A percentile compares a stretch with the other conserved stretches of the same genome.
Evolutionary conservation across 768 basidiomycete genomes (phyloP).

Genomic region (Plicaturopsis crispa): DNA sequence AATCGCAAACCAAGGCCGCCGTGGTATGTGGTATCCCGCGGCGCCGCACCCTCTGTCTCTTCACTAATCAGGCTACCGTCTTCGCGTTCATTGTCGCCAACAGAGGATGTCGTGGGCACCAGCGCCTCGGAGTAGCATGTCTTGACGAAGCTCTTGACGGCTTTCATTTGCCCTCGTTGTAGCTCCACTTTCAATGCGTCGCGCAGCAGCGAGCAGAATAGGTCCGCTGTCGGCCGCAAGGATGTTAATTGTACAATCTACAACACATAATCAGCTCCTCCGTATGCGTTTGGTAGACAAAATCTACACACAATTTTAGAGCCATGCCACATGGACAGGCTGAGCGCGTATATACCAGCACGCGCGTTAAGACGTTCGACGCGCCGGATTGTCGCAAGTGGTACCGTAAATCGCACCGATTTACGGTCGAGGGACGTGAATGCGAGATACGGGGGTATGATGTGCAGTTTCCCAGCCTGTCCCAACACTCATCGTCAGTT

Average conservation of each 20-base stretch:
- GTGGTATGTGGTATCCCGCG: slow-evolving; percentile 51
- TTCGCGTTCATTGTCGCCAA: slow-evolving; percentile 61
- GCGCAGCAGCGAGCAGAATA: slow-evolving; percentile 84
- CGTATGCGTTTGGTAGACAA: no score
- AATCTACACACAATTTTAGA: slow-evolving; percentile 72
- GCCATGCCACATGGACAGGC: slow-evolving; percentile 89
- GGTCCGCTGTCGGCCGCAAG: slow-evolving; percentile 85
- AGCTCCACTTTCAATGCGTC: slow-evolving; percentile 87
- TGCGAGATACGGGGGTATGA: slow-evolving; percentile 84
- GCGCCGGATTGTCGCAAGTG: slow-evolving; percentile 84
- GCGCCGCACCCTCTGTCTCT: slow-evolving; percentile 37
- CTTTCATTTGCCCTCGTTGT: slow-evolving; percentile 89
- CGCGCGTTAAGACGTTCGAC: slow-evolving; percentile 92
- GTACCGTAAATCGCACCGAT: slow-evolving; percentile 86
- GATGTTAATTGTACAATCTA: slow-evolving; percentile 92
- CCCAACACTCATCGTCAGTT: background rate
- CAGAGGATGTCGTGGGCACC: slow-evolving; percentile 45
- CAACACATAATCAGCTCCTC: background rate
- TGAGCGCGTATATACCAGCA: slow-evolving; percentile 94
- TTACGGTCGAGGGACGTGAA: slow-evolving; percentile 90
- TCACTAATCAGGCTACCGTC: slow-evolving; percentile 57
- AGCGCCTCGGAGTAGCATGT: slow-evolving; percentile 95
- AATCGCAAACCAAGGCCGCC: slow-evolving; percentile 77
- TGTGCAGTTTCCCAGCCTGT: slow-evolving; percentile 87
- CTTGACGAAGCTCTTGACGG: slow-evolving; percentile 82